A percentile compares a stretch with the other conserved stretches of the same genome.
Conservation (phyloP, 176 grass and related monocot species). For the Zoysia pacifica region DNA sequence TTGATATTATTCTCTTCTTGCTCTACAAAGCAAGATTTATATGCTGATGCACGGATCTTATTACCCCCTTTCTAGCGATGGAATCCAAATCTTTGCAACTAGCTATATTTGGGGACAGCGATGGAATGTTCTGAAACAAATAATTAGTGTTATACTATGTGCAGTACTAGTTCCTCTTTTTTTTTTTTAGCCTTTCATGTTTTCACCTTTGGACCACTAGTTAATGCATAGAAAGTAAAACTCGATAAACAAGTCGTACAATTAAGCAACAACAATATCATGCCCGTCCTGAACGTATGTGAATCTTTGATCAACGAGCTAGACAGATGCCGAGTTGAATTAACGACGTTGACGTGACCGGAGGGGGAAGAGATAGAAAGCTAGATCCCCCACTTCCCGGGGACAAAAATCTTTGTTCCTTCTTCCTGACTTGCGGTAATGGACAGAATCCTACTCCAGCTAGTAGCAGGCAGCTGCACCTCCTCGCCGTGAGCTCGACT, state of each 20-base stretch:
- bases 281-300: no score
- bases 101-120: slow-evolving; percentile 43
- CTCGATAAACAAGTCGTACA: no score
- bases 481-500: no score
- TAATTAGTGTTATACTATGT: neutral
- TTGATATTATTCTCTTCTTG: slow-evolving; percentile 44
- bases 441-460: neutral
- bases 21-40: slow-evolving; percentile 46
- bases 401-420: slow-evolving; percentile 49
- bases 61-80: slow-evolving; percentile 28
- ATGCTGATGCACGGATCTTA: slow-evolving; percentile 20
- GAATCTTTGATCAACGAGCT: slow-evolving; percentile 20
- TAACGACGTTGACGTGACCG: slow-evolving; percentile 37
- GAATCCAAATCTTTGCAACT: slow-evolving; percentile 55
- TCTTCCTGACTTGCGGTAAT: neutral
- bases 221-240: no score
- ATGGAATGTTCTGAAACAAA: slow-evolving; percentile 30
- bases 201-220: no score
- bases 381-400: slow-evolving; percentile 54
- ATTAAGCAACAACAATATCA: no score
- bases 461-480: neutral
- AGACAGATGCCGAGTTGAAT: slow-evolving; percentile 39
- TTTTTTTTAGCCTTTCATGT: neutral
- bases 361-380: slow-evolving; percentile 46
- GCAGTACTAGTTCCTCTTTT: neutral